Evolutionary conservation across 106 monocot species (phyloP).

Genomic region (Dendrobium huoshanense): DNA sequence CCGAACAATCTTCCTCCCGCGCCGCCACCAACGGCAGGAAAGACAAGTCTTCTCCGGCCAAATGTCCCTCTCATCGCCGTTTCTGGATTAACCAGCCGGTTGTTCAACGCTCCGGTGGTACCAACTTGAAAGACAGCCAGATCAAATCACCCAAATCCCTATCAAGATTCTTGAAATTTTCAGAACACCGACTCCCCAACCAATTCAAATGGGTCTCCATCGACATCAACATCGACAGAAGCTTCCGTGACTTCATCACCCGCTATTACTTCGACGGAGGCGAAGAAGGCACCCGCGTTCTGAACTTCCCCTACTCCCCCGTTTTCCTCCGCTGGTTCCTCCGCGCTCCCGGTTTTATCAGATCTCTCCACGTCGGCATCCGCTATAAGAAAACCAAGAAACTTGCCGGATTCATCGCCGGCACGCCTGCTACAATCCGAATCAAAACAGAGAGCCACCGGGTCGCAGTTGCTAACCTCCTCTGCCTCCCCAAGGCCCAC

Average conservation of each 20-base stretch:
- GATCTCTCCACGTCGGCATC: background rate
- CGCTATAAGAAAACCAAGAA: background rate
- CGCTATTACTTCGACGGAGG: background rate
- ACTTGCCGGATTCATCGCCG: background rate
- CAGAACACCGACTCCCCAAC: background rate
- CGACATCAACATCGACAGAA: background rate
- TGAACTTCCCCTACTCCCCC: background rate
- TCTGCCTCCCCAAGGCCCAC: conserved; percentile 64
- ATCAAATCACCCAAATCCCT: background rate
- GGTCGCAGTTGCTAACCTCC: conserved; percentile 58
- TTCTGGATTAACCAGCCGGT: background rate
- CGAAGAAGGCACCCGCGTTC: background rate
- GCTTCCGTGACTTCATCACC: background rate
- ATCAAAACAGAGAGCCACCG: conserved; percentile 26
- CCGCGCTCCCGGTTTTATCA: background rate
- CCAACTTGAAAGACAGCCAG: background rate
- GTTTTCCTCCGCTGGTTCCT: background rate
- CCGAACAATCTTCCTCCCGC: too few relatives aligned
- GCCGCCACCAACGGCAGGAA: background rate
- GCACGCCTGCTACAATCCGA: conserved; percentile 27
- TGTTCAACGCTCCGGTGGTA: background rate
- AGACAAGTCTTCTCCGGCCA: background rate
- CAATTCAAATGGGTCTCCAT: background rate
- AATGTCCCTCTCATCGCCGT: background rate
- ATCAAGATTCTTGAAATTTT: background rate